Conservation (phyloP, 352 stramenopile species). For the Phytopythium mirpurense region DNA sequence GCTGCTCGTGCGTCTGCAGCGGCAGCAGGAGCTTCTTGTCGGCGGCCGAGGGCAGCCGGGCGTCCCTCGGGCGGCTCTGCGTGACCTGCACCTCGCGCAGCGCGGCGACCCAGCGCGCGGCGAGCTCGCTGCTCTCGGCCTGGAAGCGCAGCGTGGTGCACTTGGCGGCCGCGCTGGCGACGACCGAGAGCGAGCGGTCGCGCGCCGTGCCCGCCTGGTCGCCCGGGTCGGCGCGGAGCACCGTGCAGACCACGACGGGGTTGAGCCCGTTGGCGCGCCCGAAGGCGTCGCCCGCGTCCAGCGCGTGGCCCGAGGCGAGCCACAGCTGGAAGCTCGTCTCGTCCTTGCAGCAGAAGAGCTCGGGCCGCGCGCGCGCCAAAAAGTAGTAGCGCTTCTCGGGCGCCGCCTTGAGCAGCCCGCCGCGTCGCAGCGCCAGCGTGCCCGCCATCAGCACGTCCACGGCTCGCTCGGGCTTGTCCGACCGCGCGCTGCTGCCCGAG, state of each 20-base stretch:
- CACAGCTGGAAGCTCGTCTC: conserved; percentile 61
- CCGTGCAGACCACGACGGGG: conserved; percentile 35
- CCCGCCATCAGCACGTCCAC: conserved; percentile 35
- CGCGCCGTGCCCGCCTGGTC: conserved; percentile 25
- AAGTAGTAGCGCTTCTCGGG: conserved; percentile 74
- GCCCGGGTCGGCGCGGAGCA: conserved; percentile 43
- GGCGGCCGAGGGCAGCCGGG: conserved; percentile 10
- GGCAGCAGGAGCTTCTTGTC: conserved; percentile 24
- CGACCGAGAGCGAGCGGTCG: conserved; percentile 44
- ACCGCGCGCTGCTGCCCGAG: not conserved
- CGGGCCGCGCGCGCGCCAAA: conserved; percentile 20
- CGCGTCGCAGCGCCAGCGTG: conserved; percentile 39
- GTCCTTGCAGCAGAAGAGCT: conserved; percentile 62
- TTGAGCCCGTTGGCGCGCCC: conserved; percentile 21
- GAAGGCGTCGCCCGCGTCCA: conserved; percentile 22
- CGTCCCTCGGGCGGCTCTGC: conserved; percentile 11
- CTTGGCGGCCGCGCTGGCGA: conserved; percentile 37
- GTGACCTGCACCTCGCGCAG: conserved; percentile 56
- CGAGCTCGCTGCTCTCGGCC: conserved; percentile 33
- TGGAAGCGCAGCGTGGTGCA: conserved; percentile 36
- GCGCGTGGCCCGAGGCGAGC: conserved; percentile 36
- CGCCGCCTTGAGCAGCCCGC: conserved; percentile 48
- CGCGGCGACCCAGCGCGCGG: conserved; percentile 44
- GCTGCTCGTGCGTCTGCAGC: conserved; percentile 21
- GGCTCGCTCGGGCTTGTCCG: conserved; percentile 15